A percentile compares a stretch with the other conserved stretches of the same genome.
These are phyloP conservation scores for Cercophora scortea DNA, from an alignment of 495 filamentous ascomycete genomes.

Conservation along the genomic window DNA sequence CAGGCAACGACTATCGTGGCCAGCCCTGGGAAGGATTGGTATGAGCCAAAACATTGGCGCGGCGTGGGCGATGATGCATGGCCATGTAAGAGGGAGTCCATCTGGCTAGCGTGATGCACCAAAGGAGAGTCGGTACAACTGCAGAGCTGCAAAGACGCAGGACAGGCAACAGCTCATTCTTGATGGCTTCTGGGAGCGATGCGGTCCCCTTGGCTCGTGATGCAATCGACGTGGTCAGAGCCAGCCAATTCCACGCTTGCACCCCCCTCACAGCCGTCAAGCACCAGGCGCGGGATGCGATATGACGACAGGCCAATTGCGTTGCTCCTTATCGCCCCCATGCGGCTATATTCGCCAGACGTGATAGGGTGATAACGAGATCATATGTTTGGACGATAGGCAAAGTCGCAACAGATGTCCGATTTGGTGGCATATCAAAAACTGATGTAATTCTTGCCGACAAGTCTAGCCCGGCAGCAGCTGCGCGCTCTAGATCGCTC, in stretches of 20 bases:
- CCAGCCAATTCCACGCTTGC: constrained; percentile 18
- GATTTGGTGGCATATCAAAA: not conserved
- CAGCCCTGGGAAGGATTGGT: not conserved
- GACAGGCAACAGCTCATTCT: not conserved
- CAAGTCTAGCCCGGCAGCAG: no score
- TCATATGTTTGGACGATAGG: constrained; percentile 1
- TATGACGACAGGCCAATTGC: constrained; percentile 27
- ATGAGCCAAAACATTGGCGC: constrained; percentile 1
- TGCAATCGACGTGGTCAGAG: constrained; percentile 16
- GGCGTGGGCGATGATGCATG: constrained; percentile 11
- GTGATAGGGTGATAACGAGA: constrained; percentile 11
- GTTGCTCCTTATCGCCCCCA: constrained; percentile 22
- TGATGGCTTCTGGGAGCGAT: constrained; percentile 12
- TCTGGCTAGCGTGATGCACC: constrained; percentile 9
- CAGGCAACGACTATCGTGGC: not conserved
- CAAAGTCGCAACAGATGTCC: not conserved
- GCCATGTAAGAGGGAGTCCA: constrained; percentile 6
- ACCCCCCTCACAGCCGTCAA: constrained; percentile 10
- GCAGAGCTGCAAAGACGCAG: not conserved
- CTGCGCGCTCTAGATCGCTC: no score
- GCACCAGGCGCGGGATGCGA: constrained; percentile 24
- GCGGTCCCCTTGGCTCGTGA: constrained; percentile 13
- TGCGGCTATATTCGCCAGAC: constrained; percentile 12
- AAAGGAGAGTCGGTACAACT: constrained; percentile 3
- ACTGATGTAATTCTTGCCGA: no score